Evolutionary conservation across 495 filamentous ascomycete genomes (phyloP), one percentile per base, ranked within the genome.

Genomic region (Aspergillus panamensis): DNA sequence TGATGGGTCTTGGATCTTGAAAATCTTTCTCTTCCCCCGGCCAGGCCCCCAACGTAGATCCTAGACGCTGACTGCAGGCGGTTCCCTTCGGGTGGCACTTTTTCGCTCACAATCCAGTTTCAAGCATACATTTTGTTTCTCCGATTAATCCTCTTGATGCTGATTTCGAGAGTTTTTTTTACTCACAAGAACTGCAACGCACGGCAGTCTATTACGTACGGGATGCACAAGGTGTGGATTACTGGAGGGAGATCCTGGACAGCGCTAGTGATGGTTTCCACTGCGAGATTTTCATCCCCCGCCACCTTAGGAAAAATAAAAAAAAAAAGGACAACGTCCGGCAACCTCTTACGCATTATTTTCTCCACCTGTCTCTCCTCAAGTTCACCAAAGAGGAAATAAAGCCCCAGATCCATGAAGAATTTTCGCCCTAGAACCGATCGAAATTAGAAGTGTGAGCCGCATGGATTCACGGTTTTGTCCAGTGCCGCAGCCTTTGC

Each of bases 281-380:
- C 25, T 58, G 56, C 48, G 56, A 58, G 29, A 52, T 58, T 58
- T 58, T 58, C 21, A 16, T 52, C 21, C 29, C n/a, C 56, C 56
- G 56, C 56, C 56, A 58, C 56, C 51, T 58, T 7, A 35, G 29
- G 14, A 6, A 21, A 30, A 16, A 54, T 30, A 21, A 43, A 45
- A 44, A 30, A 42, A 5, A n/a, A 10, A 52, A 25, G 33, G 30
- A 21, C 21, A 21, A 29, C 33, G 12, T 52, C 50, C 50, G 33
- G 12, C 33, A 45, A 6, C 35, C 42, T 45, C 42, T 45, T 45
- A 45, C 42, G 42, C 42, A 45, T 20, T 40, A 9, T 40, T 45
- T 17, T 45, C 42, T 45, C 42, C 42, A 45, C 42, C 16, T 10
- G 17, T 6, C n/a, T 16, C 16, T 17, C 3, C 16, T 10, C 20